phyloP scores from a whole-genome alignment of 768 basidiomycete genomes.

The Wakefieldia striispora region DNA sequence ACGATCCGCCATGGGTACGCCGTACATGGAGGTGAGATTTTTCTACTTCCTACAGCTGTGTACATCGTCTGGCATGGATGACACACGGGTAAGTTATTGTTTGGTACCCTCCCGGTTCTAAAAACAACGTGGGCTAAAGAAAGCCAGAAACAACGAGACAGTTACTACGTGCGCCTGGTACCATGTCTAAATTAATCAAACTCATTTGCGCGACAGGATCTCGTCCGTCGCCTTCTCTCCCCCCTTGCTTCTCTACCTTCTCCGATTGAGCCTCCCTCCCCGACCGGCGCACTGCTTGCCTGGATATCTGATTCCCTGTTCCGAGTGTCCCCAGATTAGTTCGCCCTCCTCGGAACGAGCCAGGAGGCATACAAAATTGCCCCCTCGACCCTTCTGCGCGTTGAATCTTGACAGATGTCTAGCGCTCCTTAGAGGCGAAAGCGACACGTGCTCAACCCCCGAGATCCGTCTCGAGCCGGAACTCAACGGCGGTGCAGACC shows the following conservation, averaged over 20 bases:
- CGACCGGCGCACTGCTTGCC: slow-evolving; percentile 48
- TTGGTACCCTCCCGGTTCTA: slow-evolving; percentile 56
- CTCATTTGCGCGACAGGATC: slow-evolving; percentile 46
- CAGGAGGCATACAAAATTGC: slow-evolving; percentile 42
- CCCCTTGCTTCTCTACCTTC: slow-evolving; percentile 48
- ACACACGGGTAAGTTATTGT: slow-evolving; percentile 46
- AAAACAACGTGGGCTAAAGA: slow-evolving; percentile 62
- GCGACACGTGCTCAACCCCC: slow-evolving; percentile 29
- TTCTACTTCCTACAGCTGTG: no score
- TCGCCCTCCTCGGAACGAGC: slow-evolving; percentile 51
- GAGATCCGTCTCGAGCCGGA: slow-evolving; percentile 41
- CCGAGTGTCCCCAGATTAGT: slow-evolving; percentile 50
- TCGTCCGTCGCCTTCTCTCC: slow-evolving; percentile 60
- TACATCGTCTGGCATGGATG: slow-evolving; percentile 2
- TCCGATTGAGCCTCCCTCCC: slow-evolving; percentile 37
- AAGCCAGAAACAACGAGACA: slow-evolving; percentile 56
- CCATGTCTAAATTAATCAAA: neutral
- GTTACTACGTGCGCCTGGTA: slow-evolving; percentile 62
- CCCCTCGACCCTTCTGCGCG: slow-evolving; percentile 52
- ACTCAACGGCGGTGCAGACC: slow-evolving; percentile 5
- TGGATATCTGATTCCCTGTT: slow-evolving; percentile 55
- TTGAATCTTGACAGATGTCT: slow-evolving; percentile 55
- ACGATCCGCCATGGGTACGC: slow-evolving; percentile 72
- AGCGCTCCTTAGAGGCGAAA: slow-evolving; percentile 38
- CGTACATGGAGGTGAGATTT: slow-evolving; percentile 69